Base-by-base conservation (phyloP, 73 alveolate species). In the Uronychia setigera region DNA sequence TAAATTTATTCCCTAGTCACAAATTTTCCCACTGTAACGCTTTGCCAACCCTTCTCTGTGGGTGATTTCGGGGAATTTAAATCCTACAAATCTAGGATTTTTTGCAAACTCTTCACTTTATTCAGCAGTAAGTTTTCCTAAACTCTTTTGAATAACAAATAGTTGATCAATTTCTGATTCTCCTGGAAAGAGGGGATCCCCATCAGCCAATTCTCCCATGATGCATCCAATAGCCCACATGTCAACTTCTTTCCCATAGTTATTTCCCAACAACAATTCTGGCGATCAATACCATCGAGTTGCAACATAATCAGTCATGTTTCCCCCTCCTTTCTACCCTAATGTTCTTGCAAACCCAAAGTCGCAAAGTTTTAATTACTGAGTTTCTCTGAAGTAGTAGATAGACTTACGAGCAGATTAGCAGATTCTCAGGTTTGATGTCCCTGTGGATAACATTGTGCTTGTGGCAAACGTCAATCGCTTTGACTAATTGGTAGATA, bases 141-240 rank as follows among this genome's bases (percentile, higher is more conserved):
- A 83, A 34, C 93, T 91, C 88, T 94, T 94, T 35, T 92, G 87
- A 35, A 94, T 94, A 80, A 96, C 92, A 79, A 92, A 94, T 26
- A 96, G 84, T 78, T 96, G 97, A 87, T 96, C 99, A n/a, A 95
- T 84, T 79, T 93, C 97, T 76, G 92, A 87, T 82, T 93, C 97
- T 14, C 97, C 97, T 0, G 97, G 97, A 81, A 93, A 93, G 11
- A 93, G 81, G 32, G 97, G 97, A 33, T 93, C 92, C 5, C 97
- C 96, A 87, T 93, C 97, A 19, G 88, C 85, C 25, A 93, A 84
- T 84, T 93, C 97, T 30, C 96, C 97, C 91, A 93, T 79, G 26
- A 93, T 90, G 80, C 97, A 93, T 0, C 97, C 97, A 35, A 93
- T 90, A 33, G 97, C 97, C 97, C 97, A 93, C 32, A 84, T 87